These are phyloP conservation scores for Calonectria hongkongensis DNA, from an alignment of 2,329 filamentous ascomycete species.

Conservation along the genomic window DNA sequence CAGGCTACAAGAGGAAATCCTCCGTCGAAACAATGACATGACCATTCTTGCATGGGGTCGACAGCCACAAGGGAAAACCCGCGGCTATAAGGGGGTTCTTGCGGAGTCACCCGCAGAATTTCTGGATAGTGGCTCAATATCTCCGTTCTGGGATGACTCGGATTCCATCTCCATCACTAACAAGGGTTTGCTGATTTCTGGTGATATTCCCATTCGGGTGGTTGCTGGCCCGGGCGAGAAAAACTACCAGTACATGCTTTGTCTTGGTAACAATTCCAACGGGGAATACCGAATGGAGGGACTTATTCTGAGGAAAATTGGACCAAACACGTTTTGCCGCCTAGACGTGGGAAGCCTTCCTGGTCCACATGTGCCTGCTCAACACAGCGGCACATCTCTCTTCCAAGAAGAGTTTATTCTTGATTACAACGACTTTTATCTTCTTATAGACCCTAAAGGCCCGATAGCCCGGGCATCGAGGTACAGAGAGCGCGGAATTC, in stretches of 20 bases:
- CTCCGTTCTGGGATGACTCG: constrained; percentile 10
- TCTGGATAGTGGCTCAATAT: constrained; percentile 7
- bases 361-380: too few species aligned
- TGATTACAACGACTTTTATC: constrained; percentile 14
- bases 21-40: constrained; percentile 27
- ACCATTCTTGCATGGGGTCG: constrained; percentile 20
- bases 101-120: not conserved
- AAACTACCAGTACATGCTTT: constrained; percentile 13
- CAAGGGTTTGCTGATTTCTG: constrained; percentile 16
- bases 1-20: constrained; percentile 19
- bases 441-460: not conserved
- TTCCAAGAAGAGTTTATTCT: not conserved
- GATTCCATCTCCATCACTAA: constrained; percentile 20
- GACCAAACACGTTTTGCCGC: constrained; percentile 9
- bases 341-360: constrained; percentile 15
- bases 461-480: not conserved
- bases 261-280: not conserved
- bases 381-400: not conserved
- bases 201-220: constrained; percentile 21
- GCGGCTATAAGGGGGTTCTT: not conserved
- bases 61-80: not conserved
- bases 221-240: not conserved
- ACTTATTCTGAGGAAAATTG: constrained; percentile 19
- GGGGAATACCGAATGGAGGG: constrained; percentile 14
- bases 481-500: constrained; percentile 3